Evolutionary conservation across 805 yeast genomes (phyloP).

Genomic region (Lipomyces anomalus): DNA sequence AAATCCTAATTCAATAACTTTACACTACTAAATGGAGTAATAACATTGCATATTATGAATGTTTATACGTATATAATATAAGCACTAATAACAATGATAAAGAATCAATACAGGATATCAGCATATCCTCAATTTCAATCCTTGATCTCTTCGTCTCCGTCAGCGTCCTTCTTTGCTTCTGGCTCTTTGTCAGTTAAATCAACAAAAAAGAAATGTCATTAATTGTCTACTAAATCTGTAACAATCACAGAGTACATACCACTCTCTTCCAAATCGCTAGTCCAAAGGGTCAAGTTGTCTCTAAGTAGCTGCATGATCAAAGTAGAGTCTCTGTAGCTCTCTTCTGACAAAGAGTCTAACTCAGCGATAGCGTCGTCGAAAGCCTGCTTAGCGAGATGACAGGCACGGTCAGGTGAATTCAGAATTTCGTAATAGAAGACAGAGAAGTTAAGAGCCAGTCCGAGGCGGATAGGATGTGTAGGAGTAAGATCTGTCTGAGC

Average conservation of each 20-base stretch:
- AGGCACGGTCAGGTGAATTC: constrained; percentile 91
- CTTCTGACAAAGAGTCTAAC: constrained; percentile 87
- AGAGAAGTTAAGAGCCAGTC: constrained; percentile 88
- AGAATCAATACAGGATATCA: no score
- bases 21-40: no score
- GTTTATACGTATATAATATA: no score
- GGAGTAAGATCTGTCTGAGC: constrained; percentile 98
- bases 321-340: constrained; percentile 89
- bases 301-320: constrained; percentile 82
- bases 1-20: no score
- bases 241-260: constrained; percentile 9
- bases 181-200: constrained; percentile 8
- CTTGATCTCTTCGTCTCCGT: constrained; percentile 18
- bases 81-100: no score
- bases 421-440: constrained; percentile 91
- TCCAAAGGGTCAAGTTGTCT: constrained; percentile 44
- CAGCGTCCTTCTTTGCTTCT: constrained; percentile 15
- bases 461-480: constrained; percentile 97
- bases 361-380: constrained; percentile 94
- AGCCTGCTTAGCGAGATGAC: constrained; percentile 93
- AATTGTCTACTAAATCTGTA: constrained; percentile 1
- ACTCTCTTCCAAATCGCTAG: constrained; percentile 54
- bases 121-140: constrained; percentile 3
- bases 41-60: no score
- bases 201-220: constrained; percentile 19